These are phyloP conservation scores for Colletotrichum sp. DNA, from an alignment of 2,329 filamentous ascomycete genomes.

Conservation along the genomic window DNA sequence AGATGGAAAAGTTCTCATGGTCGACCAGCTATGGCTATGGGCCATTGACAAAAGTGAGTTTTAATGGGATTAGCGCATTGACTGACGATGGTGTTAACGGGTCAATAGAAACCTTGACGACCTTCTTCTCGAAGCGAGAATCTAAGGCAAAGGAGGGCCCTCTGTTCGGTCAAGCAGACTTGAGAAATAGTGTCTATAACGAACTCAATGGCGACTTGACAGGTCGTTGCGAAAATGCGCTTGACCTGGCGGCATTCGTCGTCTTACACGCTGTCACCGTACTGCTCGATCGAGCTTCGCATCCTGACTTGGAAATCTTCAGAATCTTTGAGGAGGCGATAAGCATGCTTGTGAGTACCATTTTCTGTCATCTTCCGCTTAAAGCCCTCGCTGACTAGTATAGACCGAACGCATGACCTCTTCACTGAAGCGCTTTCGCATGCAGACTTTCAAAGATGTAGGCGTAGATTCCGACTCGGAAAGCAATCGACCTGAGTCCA, in stretches of 20 bases:
- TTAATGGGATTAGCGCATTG: fast-evolving
- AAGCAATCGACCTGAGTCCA: conserved; percentile 45
- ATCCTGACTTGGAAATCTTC: conserved; percentile 67
- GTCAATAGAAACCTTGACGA: conserved; percentile 50
- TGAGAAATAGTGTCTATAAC: conserved; percentile 69
- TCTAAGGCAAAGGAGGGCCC: conserved; percentile 60
- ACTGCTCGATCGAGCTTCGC: conserved; percentile 62
- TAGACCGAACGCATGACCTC: conserved; percentile 67
- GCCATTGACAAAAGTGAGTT: conserved; percentile 56
- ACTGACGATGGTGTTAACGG: neutral
- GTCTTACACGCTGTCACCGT: conserved; percentile 67
- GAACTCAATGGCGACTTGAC: conserved; percentile 70
- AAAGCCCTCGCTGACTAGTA: neutral
- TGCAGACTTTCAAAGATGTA: conserved; percentile 51
- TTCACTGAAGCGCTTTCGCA: conserved; percentile 66
- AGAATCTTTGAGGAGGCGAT: conserved; percentile 72
- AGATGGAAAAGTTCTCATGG: conserved; percentile 67
- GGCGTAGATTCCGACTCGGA: conserved; percentile 42
- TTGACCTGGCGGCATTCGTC: conserved; percentile 67
- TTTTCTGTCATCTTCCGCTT: too few relatives aligned
- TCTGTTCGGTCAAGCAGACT: conserved; percentile 63
- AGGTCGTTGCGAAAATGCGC: conserved; percentile 63
- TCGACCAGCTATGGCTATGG: conserved; percentile 71
- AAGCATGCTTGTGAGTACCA: conserved; percentile 57
- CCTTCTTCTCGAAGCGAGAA: conserved; percentile 61